Evolutionary conservation across 345 rosid species (phyloP), one percentile per base, ranked within the genome.

Genomic region (Arabidopsis arenosa): DNA sequence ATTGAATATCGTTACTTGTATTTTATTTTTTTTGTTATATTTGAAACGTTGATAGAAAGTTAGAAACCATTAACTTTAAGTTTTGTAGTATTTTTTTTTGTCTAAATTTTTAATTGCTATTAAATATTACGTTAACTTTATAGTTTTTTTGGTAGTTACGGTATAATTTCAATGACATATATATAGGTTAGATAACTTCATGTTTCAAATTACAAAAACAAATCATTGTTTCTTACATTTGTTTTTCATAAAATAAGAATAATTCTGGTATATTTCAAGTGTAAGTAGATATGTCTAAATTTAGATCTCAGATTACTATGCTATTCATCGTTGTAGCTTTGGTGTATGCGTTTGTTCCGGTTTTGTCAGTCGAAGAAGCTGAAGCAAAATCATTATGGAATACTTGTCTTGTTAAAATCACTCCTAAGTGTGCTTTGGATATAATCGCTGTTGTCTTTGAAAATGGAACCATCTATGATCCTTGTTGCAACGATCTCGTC

Each of bases 391-490:
- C 9, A 5, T 10, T 36, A 35, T 58, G 43, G 43, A 13, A 15
- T n/a, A 35, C 26, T n/a, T 58, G 62, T 57, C 7, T 57, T n/a
- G 28, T 58, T 5, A 58, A 35, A 58, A 58, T 58, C 43, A 58
- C 13, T 58, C 43, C 43, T 13, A 18, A 37, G 4, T 58, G 14
- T 58, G 44, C 26, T 0, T 58, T 58, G 26, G 11, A 58, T 35
- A 58, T 58, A 9, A 2, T 35, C 8, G 23, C 0, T 4, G 63
- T n/a, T 35, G 41, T 58, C 0, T 58, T 58, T 4, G 43, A 4
- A 58, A 58, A 58, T 9, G 43, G 0, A 58, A 33, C 13, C 2
- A 9, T 35, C 14, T 0, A 3, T 4, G 14, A n/a, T 8, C 18
- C 7, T n/a, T 58, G 43, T 58, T 58, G 63, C 12, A 6, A 58